These are phyloP conservation scores for Vicia villosa DNA, from an alignment of 306 rosid species.

Conservation along the genomic window DNA sequence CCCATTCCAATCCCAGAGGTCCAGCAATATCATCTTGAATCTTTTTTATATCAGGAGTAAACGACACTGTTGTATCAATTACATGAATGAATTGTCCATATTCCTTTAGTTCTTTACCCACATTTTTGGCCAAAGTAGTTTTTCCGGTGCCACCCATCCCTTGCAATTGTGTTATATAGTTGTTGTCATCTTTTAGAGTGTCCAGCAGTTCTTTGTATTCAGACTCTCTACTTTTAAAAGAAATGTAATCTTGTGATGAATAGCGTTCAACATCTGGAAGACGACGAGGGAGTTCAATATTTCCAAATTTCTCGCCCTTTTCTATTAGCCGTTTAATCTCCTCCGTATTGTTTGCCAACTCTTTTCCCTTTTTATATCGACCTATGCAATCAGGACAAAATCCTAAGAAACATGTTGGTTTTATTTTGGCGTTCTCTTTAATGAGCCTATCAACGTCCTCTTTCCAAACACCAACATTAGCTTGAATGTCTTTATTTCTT, in stretches of 20 bases:
- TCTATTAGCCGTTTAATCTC: background rate
- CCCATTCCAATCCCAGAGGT: too few relatives aligned
- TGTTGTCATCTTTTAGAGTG: too few relatives aligned
- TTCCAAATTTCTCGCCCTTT: too few relatives aligned
- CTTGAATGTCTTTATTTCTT: background rate
- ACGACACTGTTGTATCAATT: background rate
- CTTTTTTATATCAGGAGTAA: too few relatives aligned
- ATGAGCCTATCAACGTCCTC: background rate
- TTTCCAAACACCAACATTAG: background rate
- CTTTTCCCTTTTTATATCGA: slow-evolving; percentile 5
- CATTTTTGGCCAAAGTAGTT: slow-evolving; percentile 17
- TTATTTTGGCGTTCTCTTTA: background rate
- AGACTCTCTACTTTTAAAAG: background rate
- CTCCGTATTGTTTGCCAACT: background rate
- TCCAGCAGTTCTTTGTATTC: background rate
- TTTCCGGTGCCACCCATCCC: slow-evolving; percentile 16
- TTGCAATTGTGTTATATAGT: too few relatives aligned
- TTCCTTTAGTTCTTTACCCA: background rate
- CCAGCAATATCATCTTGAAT: background rate
- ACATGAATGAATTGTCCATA: background rate
- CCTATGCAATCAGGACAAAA: slow-evolving; percentile 5
- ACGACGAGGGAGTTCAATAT: background rate
- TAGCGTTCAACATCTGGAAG: too few relatives aligned
- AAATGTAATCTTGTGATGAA: too few relatives aligned
- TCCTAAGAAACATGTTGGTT: background rate